Conservation (phyloP, 2,329 filamentous ascomycete genomes). For the Helotiales sp. region DNA sequence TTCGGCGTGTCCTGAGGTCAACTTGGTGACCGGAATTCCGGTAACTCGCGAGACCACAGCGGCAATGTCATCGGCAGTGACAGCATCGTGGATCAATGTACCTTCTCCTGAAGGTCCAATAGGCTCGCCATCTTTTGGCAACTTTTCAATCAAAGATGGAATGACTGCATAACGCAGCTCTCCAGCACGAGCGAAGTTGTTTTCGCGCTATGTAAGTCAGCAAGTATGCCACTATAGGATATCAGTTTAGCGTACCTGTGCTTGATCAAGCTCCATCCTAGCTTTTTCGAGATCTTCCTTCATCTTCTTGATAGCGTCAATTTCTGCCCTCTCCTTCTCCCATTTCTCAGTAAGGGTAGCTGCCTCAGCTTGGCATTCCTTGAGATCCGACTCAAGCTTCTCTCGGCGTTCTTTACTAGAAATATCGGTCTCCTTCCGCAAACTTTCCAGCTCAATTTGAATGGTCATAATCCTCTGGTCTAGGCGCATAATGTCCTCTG, state of each 20-base stretch:
- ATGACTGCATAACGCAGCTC: constrained; percentile 89
- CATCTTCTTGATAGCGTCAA: constrained; percentile 81
- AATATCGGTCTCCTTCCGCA: constrained; percentile 91
- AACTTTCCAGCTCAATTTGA: constrained; percentile 91
- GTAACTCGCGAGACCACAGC: constrained; percentile 88
- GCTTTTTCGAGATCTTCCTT: constrained; percentile 89
- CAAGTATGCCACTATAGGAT: background rate
- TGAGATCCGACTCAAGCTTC: constrained; percentile 77
- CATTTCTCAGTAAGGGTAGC: constrained; percentile 76
- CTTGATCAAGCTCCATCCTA: constrained; percentile 80
- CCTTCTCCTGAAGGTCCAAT: constrained; percentile 35
- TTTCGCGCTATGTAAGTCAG: constrained; percentile 54
- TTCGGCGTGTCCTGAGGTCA: constrained; percentile 91
- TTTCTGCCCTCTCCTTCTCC: constrained; percentile 85
- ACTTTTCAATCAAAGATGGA: constrained; percentile 73
- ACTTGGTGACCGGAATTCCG: constrained; percentile 83
- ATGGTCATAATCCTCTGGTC: constrained; percentile 97
- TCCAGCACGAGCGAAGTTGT: constrained; percentile 87
- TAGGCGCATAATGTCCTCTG: constrained; percentile 87
- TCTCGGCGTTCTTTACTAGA: constrained; percentile 85
- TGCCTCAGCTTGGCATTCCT: constrained; percentile 74
- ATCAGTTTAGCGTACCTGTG: constrained; percentile 50
- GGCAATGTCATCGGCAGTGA: constrained; percentile 94
- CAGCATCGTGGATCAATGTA: constrained; percentile 83
- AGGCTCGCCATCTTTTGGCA: constrained; percentile 51